Base-by-base conservation (phyloP, 2,329 filamentous ascomycete species). In the Nothomitra cinnamomea region DNA sequence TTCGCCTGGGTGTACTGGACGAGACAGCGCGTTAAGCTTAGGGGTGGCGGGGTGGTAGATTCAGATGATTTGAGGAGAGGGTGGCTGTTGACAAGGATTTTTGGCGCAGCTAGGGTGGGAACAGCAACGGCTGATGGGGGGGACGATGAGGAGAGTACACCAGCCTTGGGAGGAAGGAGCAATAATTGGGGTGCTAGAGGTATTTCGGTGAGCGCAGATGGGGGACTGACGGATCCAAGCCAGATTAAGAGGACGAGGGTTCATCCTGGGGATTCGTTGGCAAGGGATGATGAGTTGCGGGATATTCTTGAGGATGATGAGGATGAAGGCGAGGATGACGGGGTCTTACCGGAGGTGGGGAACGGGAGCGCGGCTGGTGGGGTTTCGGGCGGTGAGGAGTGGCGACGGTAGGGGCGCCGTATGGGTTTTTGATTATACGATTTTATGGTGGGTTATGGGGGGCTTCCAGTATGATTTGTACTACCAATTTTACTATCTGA, bases 1-100 rank as follows among this genome's bases (percentile, higher is more conserved):
- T 96, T 96, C 65, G 88, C 87, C 36, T 95, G 89, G 88, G 88
- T 96, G 1, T 96, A 96, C 73, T 95, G 86, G 71, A 85, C 84
- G 10, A 79, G 90, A 58, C 90, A 95, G 71, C 80, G 89, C 55
- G 88, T 96, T 63, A 95, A 95, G 80, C 80, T 96, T 15, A 79
- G 90, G 57, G 82, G 80, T 59, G 90, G 90, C 45, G 87, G 87
- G 5, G 75, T 95, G 17, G 87, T 96, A 13, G 90, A 96, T 64
- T 83, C 83, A 2, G 89, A 95, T 59, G 90, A 96, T 64, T 73
- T 94, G 64, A 77, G 82, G 58, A 82, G 86, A 54, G 86, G 88
- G 58, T 95, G 88, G 82, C 72, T 96, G 25, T 78, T 95, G 8
- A 79, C 79, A 58, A 79, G 82, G 51, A 80, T 95, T 58, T 82